A percentile compares a stretch with the other conserved stretches of the same genome.
Evolutionary conservation across 768 basidiomycete genomes (phyloP).

Genomic region (Tubosaeta brunneosetosa): DNA sequence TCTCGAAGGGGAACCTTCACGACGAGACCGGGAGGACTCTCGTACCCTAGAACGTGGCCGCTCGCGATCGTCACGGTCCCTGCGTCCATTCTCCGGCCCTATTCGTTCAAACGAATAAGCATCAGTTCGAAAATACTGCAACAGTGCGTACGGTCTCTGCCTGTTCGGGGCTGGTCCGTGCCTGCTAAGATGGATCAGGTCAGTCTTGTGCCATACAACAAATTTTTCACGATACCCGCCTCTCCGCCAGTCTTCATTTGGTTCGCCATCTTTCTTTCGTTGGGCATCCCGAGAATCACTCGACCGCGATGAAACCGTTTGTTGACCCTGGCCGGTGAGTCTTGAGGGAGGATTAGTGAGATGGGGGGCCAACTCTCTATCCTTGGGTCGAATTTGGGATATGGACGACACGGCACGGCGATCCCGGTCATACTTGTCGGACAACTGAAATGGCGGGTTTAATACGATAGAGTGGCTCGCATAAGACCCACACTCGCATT

Average conservation of each 20-base stretch:
- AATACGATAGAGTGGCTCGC: neutral
- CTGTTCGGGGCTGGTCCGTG: conserved; percentile 45
- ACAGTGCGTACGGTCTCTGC: conserved; percentile 53
- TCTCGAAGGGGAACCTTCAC: conserved; percentile 52
- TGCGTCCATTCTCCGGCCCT: conserved; percentile 53
- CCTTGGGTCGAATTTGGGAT: conserved; percentile 52
- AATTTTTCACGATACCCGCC: conserved; percentile 40
- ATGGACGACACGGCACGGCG: conserved; percentile 54
- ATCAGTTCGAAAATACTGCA: neutral
- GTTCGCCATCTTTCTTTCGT: conserved; percentile 70
- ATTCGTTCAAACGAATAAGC: conserved; percentile 12
- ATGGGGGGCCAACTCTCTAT: conserved; percentile 64
- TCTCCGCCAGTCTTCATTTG: conserved; percentile 81
- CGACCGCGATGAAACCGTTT: conserved; percentile 43
- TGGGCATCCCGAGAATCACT: conserved; percentile 54
- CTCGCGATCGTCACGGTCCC: conserved; percentile 60
- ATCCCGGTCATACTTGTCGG: conserved; percentile 85
- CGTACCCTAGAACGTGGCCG: conserved; percentile 59
- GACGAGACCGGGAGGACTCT: conserved; percentile 56
- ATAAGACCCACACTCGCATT: conserved; percentile 41
- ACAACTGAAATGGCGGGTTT: conserved; percentile 48
- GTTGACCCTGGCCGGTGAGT: conserved; percentile 32
- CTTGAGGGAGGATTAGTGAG: conserved; percentile 42
- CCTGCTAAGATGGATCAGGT: conserved; percentile 27
- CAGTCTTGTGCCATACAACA: neutral